Evolutionary conservation across 2,329 filamentous ascomycete genomes (phyloP), one percentile per base, ranked within the genome.

Genomic region (Capronia coronata): DNA sequence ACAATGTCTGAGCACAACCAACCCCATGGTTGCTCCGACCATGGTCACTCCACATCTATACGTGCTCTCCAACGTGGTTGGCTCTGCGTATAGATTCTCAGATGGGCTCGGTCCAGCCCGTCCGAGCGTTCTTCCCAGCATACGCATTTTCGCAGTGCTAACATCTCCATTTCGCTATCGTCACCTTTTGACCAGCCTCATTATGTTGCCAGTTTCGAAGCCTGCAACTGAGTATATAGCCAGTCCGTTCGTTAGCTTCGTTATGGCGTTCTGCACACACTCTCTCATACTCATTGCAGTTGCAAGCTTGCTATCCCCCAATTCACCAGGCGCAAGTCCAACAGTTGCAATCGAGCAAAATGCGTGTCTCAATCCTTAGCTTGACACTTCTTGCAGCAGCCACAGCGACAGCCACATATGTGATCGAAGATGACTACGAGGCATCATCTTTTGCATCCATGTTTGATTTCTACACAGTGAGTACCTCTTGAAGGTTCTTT

Each of bases 401-500:
- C 2, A 30, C 50, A 35, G 48, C 51, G 39, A 55, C 61, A 35
- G 66, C 69, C 30, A 59, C 56, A 32, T 72, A 74, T 49, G 61
- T 63, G 10, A 60, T 78, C 35, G 59, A 71, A 52, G 74, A 77
- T 54, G 71, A 75, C 59, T 76, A 76, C 59, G 65, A 65, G 18
- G 57, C 64, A 30, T 60, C 62, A 32, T 65, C 66, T 49, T 79
- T 79, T 60, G 77, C 77, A 60, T 67, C 71, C 57, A 68, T 71
- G 57, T 78, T 79, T 61, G 59, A 64, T 25, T 79, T 79, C 65
- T 77, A 67, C 56, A 75, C 72, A 13, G 67, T 70, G 61, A 19
- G 49, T 35, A 25, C 25, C 45, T 63, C 29, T 62, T 11, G 25
- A 42, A n/a, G n/a, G n/a, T 6, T 29, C 23, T 19, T 14, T n/a